Evolutionary conservation across 1,139 yeast species (phyloP), one percentile per base, ranked within the genome.

Genomic region (Saccharomyces hybrid): DNA sequence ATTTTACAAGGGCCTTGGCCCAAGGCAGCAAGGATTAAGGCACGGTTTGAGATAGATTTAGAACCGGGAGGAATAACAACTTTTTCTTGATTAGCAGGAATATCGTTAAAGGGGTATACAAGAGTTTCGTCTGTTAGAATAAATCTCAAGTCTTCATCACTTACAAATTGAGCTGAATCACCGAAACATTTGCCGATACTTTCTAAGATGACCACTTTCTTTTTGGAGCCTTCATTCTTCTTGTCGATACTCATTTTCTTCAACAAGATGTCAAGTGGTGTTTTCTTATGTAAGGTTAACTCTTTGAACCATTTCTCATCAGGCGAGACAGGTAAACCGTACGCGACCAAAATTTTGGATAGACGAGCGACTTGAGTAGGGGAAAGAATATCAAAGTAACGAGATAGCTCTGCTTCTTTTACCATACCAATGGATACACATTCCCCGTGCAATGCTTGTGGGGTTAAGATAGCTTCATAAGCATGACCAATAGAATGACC

Each of bases 401-500:
- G 82, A 26, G 97, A 80, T 59, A 93, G 78, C 72, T 93, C 99
- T 2, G 98, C 99, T 71, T 93, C 99, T 64, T 84, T 80, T 47
- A 95, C 84, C 83, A 91, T 88, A 59, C 99, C 99, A 59, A 93
- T 80, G 9, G 98, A 80, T 23, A 93, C 99, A 78, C 99, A 93
- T 72, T 93, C 99, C 57, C 99, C 99, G 64, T 93, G 99, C 50
- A 93, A 78, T 20, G 96, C 95, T 70, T 91, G 90, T 6, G 99
- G 99, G 4, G 98, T 90, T 60, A 93, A 78, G 38, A 95, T 83
- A 14, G 99, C 99, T 74, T 93, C 99, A 62, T 87, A 90, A 27
- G 99, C 99, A 71, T 93, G 99, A 48, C 99, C 99, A 64, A 93
- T 91, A 41, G 97, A 84, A 71, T 93, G 99, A 31, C 99, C 99